These are phyloP conservation scores for Neurospora sp. DNA, from an alignment of 495 filamentous ascomycete species.

Conservation along the genomic window DNA sequence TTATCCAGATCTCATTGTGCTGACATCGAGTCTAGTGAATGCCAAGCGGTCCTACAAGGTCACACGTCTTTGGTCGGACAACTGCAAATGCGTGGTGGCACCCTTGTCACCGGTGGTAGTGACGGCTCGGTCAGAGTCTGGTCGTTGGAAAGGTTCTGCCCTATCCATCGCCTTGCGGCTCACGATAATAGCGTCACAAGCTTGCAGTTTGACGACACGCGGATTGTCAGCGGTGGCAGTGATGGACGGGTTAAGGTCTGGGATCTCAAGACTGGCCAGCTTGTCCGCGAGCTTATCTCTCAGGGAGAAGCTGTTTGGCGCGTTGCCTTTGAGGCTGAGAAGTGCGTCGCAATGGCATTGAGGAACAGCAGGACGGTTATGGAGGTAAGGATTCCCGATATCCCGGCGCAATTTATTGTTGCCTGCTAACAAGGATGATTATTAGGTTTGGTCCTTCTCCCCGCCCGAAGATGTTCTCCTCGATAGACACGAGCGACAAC, in stretches of 20 bases:
- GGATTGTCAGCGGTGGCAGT: slow-evolving; percentile 89
- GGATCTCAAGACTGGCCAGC: slow-evolving; percentile 80
- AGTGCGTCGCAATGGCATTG: slow-evolving; percentile 90
- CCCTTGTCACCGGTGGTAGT: slow-evolving; percentile 89
- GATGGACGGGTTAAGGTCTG: slow-evolving; percentile 96
- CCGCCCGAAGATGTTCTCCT: slow-evolving; percentile 62
- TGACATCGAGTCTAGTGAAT: slow-evolving; percentile 43
- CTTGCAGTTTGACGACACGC: slow-evolving; percentile 87
- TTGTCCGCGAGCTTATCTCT: slow-evolving; percentile 82
- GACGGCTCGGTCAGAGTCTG: slow-evolving; percentile 94
- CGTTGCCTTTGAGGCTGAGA: slow-evolving; percentile 96
- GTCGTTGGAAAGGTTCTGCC: slow-evolving; percentile 77
- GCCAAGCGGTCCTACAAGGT: slow-evolving; percentile 87
- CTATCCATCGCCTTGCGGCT: slow-evolving; percentile 90
- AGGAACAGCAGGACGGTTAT: slow-evolving; percentile 78
- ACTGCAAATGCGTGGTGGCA: slow-evolving; percentile 87
- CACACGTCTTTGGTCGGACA: slow-evolving; percentile 98
- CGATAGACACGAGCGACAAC: slow-evolving; percentile 32
- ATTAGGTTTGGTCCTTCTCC: slow-evolving; percentile 82
- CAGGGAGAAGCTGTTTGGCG: slow-evolving; percentile 94
- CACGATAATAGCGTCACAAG: slow-evolving; percentile 98
- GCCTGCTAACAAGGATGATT: background rate
- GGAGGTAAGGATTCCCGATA: slow-evolving; percentile 57
- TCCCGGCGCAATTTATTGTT: slow-evolving; percentile 1
- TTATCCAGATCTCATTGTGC: slow-evolving; percentile 1